Evolutionary conservation across 768 basidiomycete species (phyloP).

Genomic region (Hericium rajendrae): DNA sequence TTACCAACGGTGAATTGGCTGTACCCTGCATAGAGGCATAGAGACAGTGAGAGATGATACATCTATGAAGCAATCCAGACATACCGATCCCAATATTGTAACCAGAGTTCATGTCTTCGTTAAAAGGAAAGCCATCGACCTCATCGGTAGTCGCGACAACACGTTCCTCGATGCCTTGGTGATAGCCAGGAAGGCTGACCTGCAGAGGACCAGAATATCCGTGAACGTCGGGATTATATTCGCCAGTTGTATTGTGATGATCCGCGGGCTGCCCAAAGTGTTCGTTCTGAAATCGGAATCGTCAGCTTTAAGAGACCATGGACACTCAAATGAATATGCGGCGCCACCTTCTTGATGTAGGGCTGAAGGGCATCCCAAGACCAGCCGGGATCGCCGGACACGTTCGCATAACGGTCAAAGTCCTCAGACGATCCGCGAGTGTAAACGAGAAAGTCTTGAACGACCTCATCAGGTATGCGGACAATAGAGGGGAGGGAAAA

Average conservation of each 20-base stretch:
- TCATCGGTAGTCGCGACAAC: conserved; percentile 6
- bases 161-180: neutral
- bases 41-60: too few relatives aligned
- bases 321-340: too few relatives aligned
- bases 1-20: neutral
- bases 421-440: conserved; percentile 12
- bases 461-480: too few relatives aligned
- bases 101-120: conserved; percentile 17
- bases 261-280: neutral
- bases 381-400: conserved; percentile 10
- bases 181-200: conserved; percentile 14
- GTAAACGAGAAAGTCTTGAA: conserved; percentile 7
- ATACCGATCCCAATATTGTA: conserved; percentile 16
- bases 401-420: conserved; percentile 11
- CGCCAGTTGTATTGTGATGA: conserved; percentile 14
- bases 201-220: conserved; percentile 14
- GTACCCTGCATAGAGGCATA: neutral
- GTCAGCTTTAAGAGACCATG: neutral
- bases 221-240: conserved; percentile 17
- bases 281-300: neutral
- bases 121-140: conserved; percentile 18
- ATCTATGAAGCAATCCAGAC: too few relatives aligned
- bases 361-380: conserved; percentile 11
- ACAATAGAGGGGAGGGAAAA: too few relatives aligned
- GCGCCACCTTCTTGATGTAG: conserved; percentile 2